Conservation (phyloP, 768 basidiomycete genomes). For the Calocera viscosa region DNA sequence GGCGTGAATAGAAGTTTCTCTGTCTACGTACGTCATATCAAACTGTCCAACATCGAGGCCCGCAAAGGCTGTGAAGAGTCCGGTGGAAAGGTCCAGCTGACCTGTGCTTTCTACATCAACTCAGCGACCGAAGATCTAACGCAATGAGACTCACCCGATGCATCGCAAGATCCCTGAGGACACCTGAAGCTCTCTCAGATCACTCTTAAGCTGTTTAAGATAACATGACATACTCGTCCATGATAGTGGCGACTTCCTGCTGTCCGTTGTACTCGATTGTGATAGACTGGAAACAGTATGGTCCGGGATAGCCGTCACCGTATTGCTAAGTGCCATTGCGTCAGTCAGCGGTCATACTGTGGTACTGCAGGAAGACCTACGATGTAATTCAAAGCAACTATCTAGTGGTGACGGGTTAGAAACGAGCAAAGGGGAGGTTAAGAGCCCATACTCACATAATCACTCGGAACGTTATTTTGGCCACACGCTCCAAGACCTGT, state of each 20-base stretch:
- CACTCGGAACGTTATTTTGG: conserved; percentile 26
- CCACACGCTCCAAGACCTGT: conserved; percentile 41
- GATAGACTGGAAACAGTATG: conserved; percentile 49
- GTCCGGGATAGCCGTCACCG: conserved; percentile 50
- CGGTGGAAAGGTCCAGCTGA: background rate
- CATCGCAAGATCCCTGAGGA: background rate
- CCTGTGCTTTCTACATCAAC: background rate
- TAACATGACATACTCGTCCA: conserved; percentile 35
- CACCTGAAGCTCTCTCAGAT: background rate
- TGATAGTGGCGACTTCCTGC: conserved; percentile 43
- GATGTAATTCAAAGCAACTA: conserved; percentile 40
- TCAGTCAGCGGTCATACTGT: conserved; percentile 22
- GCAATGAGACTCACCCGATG: background rate
- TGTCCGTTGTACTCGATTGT: conserved; percentile 51
- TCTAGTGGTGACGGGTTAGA: conserved; percentile 25
- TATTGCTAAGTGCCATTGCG: conserved; percentile 33
- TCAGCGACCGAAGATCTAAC: background rate
- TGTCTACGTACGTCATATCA: conserved; percentile 5
- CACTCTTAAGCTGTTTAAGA: background rate
- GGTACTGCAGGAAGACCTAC: background rate
- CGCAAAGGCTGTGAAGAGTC: background rate
- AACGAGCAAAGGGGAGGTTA: background rate
- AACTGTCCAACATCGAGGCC: conserved; percentile 9
- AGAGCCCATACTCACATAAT: conserved; percentile 22
- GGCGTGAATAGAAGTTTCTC: background rate